Evolutionary conservation across 1,284 basidiomycete species (phyloP).

Genomic region (Naganishia sp.): DNA sequence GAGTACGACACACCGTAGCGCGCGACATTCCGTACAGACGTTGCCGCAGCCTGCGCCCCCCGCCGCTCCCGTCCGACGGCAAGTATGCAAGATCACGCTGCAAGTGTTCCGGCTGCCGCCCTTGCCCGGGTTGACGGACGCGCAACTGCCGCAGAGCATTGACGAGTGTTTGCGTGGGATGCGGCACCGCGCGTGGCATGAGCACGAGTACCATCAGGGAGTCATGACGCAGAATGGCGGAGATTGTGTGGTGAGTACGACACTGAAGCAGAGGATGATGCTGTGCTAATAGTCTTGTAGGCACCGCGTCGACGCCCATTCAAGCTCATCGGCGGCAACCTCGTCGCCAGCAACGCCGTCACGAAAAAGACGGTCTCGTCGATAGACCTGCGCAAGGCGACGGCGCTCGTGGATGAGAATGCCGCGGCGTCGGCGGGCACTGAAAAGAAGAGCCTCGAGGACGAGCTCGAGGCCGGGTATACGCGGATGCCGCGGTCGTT

Average conservation of each 20-base stretch:
- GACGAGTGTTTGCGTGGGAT: constrained; percentile 90
- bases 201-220: constrained; percentile 87
- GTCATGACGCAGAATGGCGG: constrained; percentile 90
- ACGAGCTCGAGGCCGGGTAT: constrained; percentile 70
- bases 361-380: constrained; percentile 87
- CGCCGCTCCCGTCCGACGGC: constrained; percentile 50
- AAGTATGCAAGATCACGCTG: constrained; percentile 71
- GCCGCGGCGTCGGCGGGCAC: constrained; percentile 32
- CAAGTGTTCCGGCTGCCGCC: constrained; percentile 88
- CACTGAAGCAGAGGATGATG: neutral
- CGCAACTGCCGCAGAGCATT: constrained; percentile 82
- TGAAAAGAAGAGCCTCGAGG: constrained; percentile 51
- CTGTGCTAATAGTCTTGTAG: constrained; percentile 54
- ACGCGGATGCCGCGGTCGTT: constrained; percentile 69
- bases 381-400: constrained; percentile 85
- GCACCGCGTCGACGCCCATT: constrained; percentile 85
- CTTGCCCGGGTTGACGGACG: constrained; percentile 73
- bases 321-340: constrained; percentile 78
- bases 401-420: constrained; percentile 72
- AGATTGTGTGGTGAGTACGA: constrained; percentile 77
- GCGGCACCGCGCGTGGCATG: constrained; percentile 85
- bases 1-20: neutral
- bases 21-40: constrained; percentile 30
- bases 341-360: constrained; percentile 91
- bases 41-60: constrained; percentile 61